Evolutionary conservation across 2,329 filamentous ascomycete species (phyloP).

Genomic region (Neofusicoccum kwambonambiense): DNA sequence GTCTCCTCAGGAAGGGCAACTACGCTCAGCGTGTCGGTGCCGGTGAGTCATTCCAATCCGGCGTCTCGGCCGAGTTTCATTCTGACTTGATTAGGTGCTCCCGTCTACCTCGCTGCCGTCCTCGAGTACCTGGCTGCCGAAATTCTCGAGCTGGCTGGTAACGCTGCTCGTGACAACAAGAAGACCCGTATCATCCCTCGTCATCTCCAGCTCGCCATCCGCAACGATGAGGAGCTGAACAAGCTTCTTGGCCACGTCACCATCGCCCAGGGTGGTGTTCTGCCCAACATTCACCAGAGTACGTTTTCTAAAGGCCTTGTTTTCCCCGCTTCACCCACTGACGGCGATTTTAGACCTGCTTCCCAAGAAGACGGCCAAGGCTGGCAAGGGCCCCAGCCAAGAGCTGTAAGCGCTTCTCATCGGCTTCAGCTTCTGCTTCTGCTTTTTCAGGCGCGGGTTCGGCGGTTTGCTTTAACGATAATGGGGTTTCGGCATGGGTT

Average conservation of each 20-base stretch:
- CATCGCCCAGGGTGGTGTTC: constrained; percentile 94
- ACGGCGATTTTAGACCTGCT: constrained; percentile 72
- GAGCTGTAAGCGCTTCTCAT: constrained; percentile 69
- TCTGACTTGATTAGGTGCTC: constrained; percentile 59
- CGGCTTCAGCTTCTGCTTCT: constrained; percentile 26
- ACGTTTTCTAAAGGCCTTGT: constrained; percentile 46
- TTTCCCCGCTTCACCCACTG: constrained; percentile 33
- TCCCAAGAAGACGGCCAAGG: constrained; percentile 98
- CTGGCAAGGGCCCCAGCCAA: constrained; percentile 86
- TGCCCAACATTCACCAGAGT: constrained; percentile 98
- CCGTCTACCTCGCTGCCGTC: constrained; percentile 94
- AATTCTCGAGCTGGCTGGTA: constrained; percentile 97
- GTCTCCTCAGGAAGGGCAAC: constrained; percentile 98
- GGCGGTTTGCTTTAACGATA: constrained; percentile 70
- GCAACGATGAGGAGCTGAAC: constrained; percentile 99
- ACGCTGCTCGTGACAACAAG: constrained; percentile 99
- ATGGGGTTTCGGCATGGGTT: constrained; percentile 68
- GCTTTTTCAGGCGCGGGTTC: constrained; percentile 49
- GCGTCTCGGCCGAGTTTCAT: not conserved
- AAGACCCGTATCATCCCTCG: constrained; percentile 99
- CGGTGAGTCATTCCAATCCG: constrained; percentile 51
- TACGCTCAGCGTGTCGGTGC: constrained; percentile 99
- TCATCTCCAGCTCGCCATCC: constrained; percentile 98
- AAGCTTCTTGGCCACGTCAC: constrained; percentile 95
- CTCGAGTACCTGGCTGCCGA: constrained; percentile 98